phyloP scores from a whole-genome alignment of 441 rosid genomes.

The Dalechampia spathulata region DNA sequence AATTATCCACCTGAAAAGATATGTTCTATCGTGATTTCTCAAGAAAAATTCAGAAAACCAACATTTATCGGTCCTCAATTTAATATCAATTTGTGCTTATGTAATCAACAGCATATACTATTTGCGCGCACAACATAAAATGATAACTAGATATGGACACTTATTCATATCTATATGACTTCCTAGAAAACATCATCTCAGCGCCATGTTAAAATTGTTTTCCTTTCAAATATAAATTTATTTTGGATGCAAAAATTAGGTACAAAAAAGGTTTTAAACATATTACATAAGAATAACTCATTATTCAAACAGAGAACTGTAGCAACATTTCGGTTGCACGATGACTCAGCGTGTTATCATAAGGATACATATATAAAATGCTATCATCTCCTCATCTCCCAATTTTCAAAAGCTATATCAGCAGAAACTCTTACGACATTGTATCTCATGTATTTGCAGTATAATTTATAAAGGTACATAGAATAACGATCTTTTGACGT shows the following conservation, averaged over 20 bases:
- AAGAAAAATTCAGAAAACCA: neutral
- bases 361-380: neutral
- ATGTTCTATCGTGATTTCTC: neutral
- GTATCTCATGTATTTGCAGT: no score
- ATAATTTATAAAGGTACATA: no score
- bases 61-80: neutral
- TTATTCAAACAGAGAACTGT: no score
- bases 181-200: neutral
- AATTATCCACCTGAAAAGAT: neutral
- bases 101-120: neutral
- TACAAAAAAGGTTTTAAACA: neutral
- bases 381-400: neutral
- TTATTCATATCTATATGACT: neutral
- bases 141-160: neutral
- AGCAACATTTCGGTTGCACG: no score
- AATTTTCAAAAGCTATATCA: neutral
- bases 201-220: neutral
- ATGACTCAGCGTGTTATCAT: neutral
- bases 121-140: neutral
- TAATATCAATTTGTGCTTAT: neutral
- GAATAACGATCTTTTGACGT: no score
- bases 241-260: neutral
- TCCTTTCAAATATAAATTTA: neutral
- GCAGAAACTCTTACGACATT: neutral
- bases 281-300: no score